Evolutionary conservation across 179 eudicot genomes (phyloP).

Genomic region (Dionaea muscipula): DNA sequence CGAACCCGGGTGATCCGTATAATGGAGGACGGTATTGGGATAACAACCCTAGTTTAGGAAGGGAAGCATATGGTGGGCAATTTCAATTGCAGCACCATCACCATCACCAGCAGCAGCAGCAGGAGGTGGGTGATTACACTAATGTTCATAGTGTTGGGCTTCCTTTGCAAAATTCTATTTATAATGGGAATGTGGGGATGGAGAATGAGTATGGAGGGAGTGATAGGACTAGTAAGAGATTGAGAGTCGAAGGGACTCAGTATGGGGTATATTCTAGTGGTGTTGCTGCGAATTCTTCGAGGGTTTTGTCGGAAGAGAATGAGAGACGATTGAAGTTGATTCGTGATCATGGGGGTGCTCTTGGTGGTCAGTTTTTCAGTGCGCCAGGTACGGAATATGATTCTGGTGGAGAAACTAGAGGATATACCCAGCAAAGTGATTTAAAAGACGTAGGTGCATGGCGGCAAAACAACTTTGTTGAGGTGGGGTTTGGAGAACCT

Average conservation of each 20-base stretch:
- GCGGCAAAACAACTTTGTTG: constrained; percentile 7
- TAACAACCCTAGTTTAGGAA: constrained; percentile 22
- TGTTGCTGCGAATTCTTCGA: constrained; percentile 6
- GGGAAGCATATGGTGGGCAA: constrained; percentile 1
- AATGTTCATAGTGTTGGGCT: constrained; percentile 16
- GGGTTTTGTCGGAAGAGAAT: constrained; percentile 13
- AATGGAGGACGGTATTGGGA: constrained; percentile 27
- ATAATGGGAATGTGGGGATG: constrained; percentile 17
- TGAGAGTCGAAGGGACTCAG: constrained; percentile 36
- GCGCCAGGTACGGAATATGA: constrained; percentile 4
- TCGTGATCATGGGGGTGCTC: constrained; percentile 50
- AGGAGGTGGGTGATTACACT: constrained; percentile 15
- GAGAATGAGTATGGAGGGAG: constrained; percentile 10
- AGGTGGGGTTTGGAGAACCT: constrained; percentile 12
- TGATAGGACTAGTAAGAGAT: constrained; percentile 48
- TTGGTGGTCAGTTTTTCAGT: constrained; percentile 3
- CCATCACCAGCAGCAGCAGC: neutral
- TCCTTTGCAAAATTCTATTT: constrained; percentile 13
- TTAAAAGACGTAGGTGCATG: neutral
- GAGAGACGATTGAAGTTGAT: constrained; percentile 54
- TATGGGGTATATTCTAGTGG: constrained; percentile 17
- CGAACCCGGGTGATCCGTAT: constrained; percentile 14
- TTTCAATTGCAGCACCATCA: constrained; percentile 13
- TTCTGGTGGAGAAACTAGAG: constrained; percentile 8
- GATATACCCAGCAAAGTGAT: constrained; percentile 11